Conservation (phyloP, 2,329 filamentous ascomycete genomes). For the Diplodia intermedia region DNA sequence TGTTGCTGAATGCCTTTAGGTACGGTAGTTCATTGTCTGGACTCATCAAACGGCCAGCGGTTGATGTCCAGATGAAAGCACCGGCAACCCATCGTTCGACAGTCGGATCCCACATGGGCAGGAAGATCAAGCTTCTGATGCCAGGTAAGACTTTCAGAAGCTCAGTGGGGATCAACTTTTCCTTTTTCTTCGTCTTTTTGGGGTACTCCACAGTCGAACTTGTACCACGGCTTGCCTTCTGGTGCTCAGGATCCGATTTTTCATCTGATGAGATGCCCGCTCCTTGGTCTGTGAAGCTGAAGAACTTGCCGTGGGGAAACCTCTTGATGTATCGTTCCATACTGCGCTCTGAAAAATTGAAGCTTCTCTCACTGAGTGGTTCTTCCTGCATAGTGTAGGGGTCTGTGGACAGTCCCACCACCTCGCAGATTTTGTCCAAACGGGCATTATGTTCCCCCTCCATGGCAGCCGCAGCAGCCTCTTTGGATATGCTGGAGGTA, state of each 20-base stretch:
- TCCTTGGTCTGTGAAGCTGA: constrained; percentile 46
- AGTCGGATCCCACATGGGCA: constrained; percentile 31
- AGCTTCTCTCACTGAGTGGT: constrained; percentile 40
- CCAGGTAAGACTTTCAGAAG: constrained; percentile 40
- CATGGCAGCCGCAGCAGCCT: constrained; percentile 3
- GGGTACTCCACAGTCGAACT: constrained; percentile 7
- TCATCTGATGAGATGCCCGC: constrained; percentile 41
- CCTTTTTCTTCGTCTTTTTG: constrained; percentile 38
- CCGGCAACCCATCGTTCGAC: constrained; percentile 30
- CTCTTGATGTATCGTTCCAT: constrained; percentile 46
- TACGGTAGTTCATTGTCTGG: constrained; percentile 31
- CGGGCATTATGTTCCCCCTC: constrained; percentile 20
- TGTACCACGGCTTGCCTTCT: not conserved
- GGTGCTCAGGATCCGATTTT: constrained; percentile 31
- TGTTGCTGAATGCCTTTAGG: constrained; percentile 48
- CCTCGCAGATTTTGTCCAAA: constrained; percentile 26
- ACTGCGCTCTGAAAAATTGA: constrained; percentile 42
- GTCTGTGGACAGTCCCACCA: constrained; percentile 28
- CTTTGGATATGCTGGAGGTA: constrained; percentile 32
- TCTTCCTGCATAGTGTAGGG: constrained; percentile 34
- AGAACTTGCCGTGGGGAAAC: constrained; percentile 46
- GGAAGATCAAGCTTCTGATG: constrained; percentile 28
- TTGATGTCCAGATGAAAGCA: constrained; percentile 30
- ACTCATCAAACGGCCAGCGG: constrained; percentile 31
- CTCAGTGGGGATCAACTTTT: constrained; percentile 44